A percentile compares a stretch with the other conserved stretches of the same genome.
phyloP scores from a whole-genome alignment of 345 rosid genomes.

The Dimocarpus longan region DNA sequence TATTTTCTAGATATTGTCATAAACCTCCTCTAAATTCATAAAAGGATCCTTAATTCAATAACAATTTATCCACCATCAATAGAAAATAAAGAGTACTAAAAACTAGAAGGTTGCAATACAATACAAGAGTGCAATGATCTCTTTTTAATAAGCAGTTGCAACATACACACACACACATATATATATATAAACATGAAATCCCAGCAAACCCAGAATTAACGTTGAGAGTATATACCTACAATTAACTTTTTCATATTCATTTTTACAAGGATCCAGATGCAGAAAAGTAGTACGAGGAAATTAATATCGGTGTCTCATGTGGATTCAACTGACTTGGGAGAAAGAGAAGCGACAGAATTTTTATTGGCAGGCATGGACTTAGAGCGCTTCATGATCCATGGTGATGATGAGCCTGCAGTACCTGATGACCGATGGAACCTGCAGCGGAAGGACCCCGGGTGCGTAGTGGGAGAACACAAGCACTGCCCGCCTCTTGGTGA shows the following conservation, averaged over 20 bases:
- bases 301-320: not conserved
- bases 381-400: conserved; percentile 54
- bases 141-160: not conserved
- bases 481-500: conserved; percentile 52
- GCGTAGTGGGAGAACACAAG: conserved; percentile 73
- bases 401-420: conserved; percentile 30
- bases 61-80: not conserved
- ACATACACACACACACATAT: too few species aligned
- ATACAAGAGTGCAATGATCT: not conserved
- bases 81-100: not conserved
- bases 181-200: not conserved
- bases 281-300: not conserved
- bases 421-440: conserved; percentile 44
- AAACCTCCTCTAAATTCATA: too few species aligned
- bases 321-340: conserved; percentile 37
- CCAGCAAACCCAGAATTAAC: not conserved
- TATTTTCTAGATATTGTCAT: too few species aligned
- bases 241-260: not conserved
- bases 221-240: not conserved
- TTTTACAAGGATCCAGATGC: not conserved
- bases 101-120: not conserved
- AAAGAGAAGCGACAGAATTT: conserved; percentile 23
- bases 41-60: too few species aligned
- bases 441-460: conserved; percentile 74
- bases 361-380: conserved; percentile 55